A percentile compares a stretch with the other conserved stretches of the same genome.
phyloP scores from a whole-genome alignment of 2,329 filamentous ascomycete species.

The Ceratocystis smalleyi region DNA sequence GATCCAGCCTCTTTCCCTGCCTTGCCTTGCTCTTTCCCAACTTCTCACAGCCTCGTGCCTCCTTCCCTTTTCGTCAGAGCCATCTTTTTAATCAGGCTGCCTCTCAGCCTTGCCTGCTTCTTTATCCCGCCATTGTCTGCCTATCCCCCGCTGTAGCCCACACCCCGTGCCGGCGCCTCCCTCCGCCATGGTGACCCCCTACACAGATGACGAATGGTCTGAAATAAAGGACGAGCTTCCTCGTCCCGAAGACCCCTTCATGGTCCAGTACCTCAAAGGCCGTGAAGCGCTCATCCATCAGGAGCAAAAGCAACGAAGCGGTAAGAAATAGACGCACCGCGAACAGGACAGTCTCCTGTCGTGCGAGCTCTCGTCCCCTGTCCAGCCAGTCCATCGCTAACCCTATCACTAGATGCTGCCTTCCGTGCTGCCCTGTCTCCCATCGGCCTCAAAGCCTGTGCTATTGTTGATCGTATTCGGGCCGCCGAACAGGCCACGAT shows the following conservation, averaged over 20 bases:
- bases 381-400: constrained; percentile 19
- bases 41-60: neutral
- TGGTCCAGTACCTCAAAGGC: constrained; percentile 66
- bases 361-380: neutral
- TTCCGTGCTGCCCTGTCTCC: constrained; percentile 65
- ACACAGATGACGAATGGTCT: constrained; percentile 43
- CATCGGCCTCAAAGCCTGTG: constrained; percentile 59
- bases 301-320: constrained; percentile 65
- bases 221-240: constrained; percentile 43
- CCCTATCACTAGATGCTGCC: constrained; percentile 36
- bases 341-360: neutral
- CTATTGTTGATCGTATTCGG: constrained; percentile 66
- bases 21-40: neutral
- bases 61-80: neutral
- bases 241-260: constrained; percentile 50
- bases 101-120: neutral
- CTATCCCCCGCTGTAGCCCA: neutral
- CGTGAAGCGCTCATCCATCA: constrained; percentile 61
- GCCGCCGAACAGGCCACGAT: constrained; percentile 58
- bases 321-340: constrained; percentile 3
- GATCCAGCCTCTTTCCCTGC: neutral
- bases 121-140: neutral
- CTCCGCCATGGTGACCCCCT: constrained; percentile 23
- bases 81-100: neutral
- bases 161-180: neutral